A percentile compares a stretch with the other conserved stretches of the same genome.
These are phyloP conservation scores for Pestalotiopsis sp. DNA, from an alignment of 2,329 filamentous ascomycete species.

Conservation along the genomic window DNA sequence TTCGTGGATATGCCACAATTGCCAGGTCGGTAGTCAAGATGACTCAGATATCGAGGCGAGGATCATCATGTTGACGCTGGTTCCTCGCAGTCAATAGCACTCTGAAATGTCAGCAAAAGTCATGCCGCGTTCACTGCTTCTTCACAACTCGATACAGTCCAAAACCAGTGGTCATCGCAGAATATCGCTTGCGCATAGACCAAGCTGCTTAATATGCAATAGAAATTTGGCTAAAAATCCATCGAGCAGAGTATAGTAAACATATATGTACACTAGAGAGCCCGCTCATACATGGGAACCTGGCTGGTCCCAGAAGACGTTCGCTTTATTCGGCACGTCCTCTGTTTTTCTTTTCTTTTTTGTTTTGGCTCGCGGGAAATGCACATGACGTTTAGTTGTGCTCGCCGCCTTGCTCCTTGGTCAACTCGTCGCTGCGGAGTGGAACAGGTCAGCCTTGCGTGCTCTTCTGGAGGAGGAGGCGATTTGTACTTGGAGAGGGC, in stretches of 20 bases:
- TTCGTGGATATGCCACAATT: not conserved
- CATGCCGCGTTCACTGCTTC: too few species aligned
- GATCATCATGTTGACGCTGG: too few species aligned
- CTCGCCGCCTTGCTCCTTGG: conserved; percentile 72
- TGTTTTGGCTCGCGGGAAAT: not conserved
- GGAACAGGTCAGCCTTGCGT: conserved; percentile 14
- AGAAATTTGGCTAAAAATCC: not conserved
- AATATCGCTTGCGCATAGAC: not conserved
- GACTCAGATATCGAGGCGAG: too few species aligned
- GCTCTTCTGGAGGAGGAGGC: not conserved
- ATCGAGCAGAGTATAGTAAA: conserved; percentile 5
- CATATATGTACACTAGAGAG: conserved; percentile 31
- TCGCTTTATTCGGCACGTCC: not conserved
- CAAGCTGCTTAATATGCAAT: not conserved
- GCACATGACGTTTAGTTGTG: conserved; percentile 48
- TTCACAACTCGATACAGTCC: not conserved
- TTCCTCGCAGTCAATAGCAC: too few species aligned
- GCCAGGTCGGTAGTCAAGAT: not conserved
- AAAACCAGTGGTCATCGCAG: not conserved
- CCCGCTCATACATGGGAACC: conserved; percentile 8
- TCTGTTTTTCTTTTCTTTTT: not conserved
- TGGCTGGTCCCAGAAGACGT: not conserved
- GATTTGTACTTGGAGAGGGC: too few species aligned
- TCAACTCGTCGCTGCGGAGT: conserved; percentile 70
- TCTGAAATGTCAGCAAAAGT: too few species aligned